Percentiles rank a stretch among this genome's conserved stretches.
These are phyloP conservation scores for Leccinum griseonigrum DNA, from an alignment of 1,284 basidiomycete genomes.

Conservation along the genomic window DNA sequence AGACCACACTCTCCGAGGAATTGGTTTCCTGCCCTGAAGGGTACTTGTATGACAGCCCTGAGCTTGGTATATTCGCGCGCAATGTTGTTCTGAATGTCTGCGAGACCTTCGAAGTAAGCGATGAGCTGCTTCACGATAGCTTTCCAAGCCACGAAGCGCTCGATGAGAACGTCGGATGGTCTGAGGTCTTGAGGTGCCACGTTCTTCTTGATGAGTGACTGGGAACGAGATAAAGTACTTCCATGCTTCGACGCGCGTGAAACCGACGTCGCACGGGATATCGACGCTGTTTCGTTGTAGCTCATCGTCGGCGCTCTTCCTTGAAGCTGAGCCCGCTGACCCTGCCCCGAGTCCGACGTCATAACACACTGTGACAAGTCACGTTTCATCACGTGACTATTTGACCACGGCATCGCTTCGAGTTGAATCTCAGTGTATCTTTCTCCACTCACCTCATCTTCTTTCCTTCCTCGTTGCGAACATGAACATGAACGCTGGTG, in stretches of 20 bases:
- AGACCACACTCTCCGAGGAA: constrained; percentile 92
- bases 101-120: constrained; percentile 86
- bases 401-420: constrained; percentile 5
- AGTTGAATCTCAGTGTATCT: constrained; percentile 1
- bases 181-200: constrained; percentile 87
- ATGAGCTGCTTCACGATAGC: constrained; percentile 95
- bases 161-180: constrained; percentile 96
- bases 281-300: constrained; percentile 47
- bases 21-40: constrained; percentile 93
- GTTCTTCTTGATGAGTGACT: constrained; percentile 89
- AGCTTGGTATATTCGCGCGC: constrained; percentile 94
- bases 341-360: constrained; percentile 20
- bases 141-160: constrained; percentile 93
- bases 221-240: constrained; percentile 71
- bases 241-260: constrained; percentile 62
- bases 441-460: constrained; percentile 7
- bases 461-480: constrained; percentile 16
- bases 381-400: constrained; percentile 19
- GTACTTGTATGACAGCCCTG: constrained; percentile 97
- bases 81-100: constrained; percentile 94
- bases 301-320: constrained; percentile 20
- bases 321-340: constrained; percentile 2
- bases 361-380: constrained; percentile 26
- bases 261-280: constrained; percentile 69
- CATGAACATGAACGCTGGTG: constrained; percentile 57